Evolutionary conservation across 768 basidiomycete species (phyloP).

Genomic region (Saitozyma sp.): DNA sequence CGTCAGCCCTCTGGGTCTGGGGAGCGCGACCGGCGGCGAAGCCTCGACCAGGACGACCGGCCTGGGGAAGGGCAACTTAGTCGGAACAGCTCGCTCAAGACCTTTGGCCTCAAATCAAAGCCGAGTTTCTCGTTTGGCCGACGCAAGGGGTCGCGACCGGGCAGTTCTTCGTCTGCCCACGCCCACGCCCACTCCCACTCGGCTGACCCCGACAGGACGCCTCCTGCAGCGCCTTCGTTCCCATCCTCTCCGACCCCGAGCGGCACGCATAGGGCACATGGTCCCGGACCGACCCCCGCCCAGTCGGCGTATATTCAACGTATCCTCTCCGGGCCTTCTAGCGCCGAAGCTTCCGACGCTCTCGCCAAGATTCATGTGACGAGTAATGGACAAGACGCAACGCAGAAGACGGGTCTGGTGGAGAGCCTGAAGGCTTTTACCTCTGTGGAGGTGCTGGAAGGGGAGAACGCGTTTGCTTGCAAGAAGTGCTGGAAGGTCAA

Average conservation of each 20-base stretch:
- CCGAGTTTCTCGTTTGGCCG: slow-evolving; percentile 40
- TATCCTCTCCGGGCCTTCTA: slow-evolving; percentile 42
- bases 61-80: slow-evolving; percentile 1
- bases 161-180: slow-evolving; percentile 3
- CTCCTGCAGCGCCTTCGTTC: slow-evolving; percentile 2
- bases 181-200: not conserved
- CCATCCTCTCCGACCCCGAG: not conserved
- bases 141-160: slow-evolving; percentile 23
- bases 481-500: slow-evolving; percentile 87
- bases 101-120: slow-evolving; percentile 33
- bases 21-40: slow-evolving; percentile 17
- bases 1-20: not conserved
- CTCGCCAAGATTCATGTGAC: slow-evolving; percentile 39
- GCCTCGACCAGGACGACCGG: slow-evolving; percentile 34
- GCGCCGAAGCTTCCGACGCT: slow-evolving; percentile 32
- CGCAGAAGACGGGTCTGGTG: slow-evolving; percentile 30
- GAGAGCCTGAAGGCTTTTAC: slow-evolving; percentile 87
- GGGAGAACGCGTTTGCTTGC: slow-evolving; percentile 93
- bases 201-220: slow-evolving; percentile 6
- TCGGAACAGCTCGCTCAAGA: slow-evolving; percentile 22
- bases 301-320: slow-evolving; percentile 52
- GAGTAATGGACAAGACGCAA: slow-evolving; percentile 21
- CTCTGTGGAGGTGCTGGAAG: slow-evolving; percentile 86
- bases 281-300: slow-evolving; percentile 44
- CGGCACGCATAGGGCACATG: slow-evolving; percentile 12